Evolutionary conservation across 1,139 yeast species (phyloP), one percentile per base, ranked within the genome.

Genomic region (Blastobotrys elegans): DNA sequence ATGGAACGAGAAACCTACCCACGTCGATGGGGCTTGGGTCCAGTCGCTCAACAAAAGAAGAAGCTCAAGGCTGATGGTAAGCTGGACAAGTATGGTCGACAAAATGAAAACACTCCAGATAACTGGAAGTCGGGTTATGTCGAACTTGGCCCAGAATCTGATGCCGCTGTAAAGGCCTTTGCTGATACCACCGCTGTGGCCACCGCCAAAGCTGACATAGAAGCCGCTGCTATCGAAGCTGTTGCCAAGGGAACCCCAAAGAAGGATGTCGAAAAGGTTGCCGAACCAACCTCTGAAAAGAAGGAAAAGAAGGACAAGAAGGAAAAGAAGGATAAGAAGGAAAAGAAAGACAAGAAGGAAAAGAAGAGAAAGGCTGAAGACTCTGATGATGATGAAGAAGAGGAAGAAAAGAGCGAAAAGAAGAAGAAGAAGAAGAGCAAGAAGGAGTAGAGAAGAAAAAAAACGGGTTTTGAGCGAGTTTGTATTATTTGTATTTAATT

Each of bases 1-100:
- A 92, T 92, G 98, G 98, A 92, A 75, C 84, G 98, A 75, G 98
- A 92, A 70, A 81, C 95, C 49, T 92, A 92, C 71, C 98, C 98
- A 73, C 86, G 98, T 79, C 84, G 97, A 79, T 92, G 98, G 98
- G 98, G 98, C 55, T 75, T 92, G 63, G 98, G 98, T 61, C 98
- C 98, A 63, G 88, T 90, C 66, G 98, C 98, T 55, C 90, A 87
- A 72, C 89, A 88, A 84, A 92, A 92, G 85, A 92, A 92, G 79
- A 96, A 90, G 75, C 75, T 92, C 77, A 92, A 90, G 79, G 86
- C 95, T 49, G 96, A 87, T 59, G 98, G 98, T 63, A 92, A 92
- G 73, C 82, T 92, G 63, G 98, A 92, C 75, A 88, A 90, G 73
- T 92, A 73, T 64, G 98, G 98, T 55, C 83, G 96, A 73, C 77